Conservation (phyloP, 2,329 filamentous ascomycete genomes). For the Xylogone sp. region DNA sequence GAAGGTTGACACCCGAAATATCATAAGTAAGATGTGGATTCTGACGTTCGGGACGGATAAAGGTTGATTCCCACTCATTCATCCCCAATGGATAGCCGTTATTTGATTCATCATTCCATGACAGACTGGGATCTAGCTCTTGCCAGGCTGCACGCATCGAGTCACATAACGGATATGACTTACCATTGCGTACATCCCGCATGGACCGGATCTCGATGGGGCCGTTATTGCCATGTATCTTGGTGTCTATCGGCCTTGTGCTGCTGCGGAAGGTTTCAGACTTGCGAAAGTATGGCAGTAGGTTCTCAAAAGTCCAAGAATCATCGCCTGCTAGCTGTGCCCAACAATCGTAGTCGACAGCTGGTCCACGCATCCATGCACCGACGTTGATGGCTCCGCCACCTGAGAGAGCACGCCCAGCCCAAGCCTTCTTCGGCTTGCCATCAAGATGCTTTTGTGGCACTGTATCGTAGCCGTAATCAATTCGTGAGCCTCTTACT, state of each 20-base stretch:
- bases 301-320: constrained; percentile 40
- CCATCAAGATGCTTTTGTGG: constrained; percentile 23
- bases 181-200: constrained; percentile 21
- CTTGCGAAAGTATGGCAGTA: constrained; percentile 43
- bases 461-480: constrained; percentile 31
- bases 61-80: constrained; percentile 27
- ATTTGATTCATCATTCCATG: constrained; percentile 21
- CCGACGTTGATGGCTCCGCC: constrained; percentile 34
- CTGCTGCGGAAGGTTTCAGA: constrained; percentile 3
- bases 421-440: constrained; percentile 22
- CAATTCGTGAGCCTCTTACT: constrained; percentile 13
- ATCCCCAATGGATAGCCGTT: constrained; percentile 25
- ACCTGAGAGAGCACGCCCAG: constrained; percentile 38
- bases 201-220: constrained; percentile 22
- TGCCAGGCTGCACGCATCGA: constrained; percentile 35
- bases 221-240: constrained; percentile 23
- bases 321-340: constrained; percentile 35
- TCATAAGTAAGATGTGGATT: constrained; percentile 23
- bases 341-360: constrained; percentile 41
- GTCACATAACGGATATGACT: constrained; percentile 35
- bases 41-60: constrained; percentile 24
- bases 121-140: constrained; percentile 21
- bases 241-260: constrained; percentile 11
- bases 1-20: constrained; percentile 18
- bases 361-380: constrained; percentile 17